Evolutionary conservation across 2,329 filamentous ascomycete species (phyloP).

Genomic region (Phialemoniopsis sp.): DNA sequence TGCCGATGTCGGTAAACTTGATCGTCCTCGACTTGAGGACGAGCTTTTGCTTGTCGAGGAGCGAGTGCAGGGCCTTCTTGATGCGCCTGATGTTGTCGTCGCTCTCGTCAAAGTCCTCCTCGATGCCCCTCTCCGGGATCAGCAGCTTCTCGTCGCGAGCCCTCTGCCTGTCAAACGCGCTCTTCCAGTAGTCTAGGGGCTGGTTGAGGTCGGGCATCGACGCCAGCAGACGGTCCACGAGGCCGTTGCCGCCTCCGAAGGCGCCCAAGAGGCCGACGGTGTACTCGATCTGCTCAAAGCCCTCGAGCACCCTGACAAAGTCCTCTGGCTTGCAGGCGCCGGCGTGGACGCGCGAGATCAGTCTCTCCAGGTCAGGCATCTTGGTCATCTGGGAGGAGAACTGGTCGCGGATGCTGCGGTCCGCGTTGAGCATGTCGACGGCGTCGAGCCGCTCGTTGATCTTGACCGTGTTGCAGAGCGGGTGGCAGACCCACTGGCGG

Average conservation of each 20-base stretch:
- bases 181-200: constrained; percentile 79
- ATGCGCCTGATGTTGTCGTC: constrained; percentile 72
- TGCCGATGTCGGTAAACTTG: constrained; percentile 81
- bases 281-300: constrained; percentile 97
- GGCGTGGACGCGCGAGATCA: constrained; percentile 93
- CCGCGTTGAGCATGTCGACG: constrained; percentile 86
- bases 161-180: constrained; percentile 80
- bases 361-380: constrained; percentile 88
- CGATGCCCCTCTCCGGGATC: constrained; percentile 81
- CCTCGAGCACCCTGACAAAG: constrained; percentile 89
- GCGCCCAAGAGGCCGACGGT: constrained; percentile 76
- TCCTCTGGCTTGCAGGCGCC: constrained; percentile 86
- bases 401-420: constrained; percentile 74
- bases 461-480: constrained; percentile 76
- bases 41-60: constrained; percentile 68
- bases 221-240: constrained; percentile 78
- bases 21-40: constrained; percentile 71
- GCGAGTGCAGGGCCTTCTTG: constrained; percentile 64
- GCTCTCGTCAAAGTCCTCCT: constrained; percentile 87
- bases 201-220: constrained; percentile 81
- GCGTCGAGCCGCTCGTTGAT: constrained; percentile 95
- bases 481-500: constrained; percentile 96
- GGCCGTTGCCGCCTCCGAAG: constrained; percentile 71
- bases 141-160: constrained; percentile 78
- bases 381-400: constrained; percentile 86